Evolutionary conservation across 208 protist species (phyloP).

Genomic region (Trypanosoma lewisi): DNA sequence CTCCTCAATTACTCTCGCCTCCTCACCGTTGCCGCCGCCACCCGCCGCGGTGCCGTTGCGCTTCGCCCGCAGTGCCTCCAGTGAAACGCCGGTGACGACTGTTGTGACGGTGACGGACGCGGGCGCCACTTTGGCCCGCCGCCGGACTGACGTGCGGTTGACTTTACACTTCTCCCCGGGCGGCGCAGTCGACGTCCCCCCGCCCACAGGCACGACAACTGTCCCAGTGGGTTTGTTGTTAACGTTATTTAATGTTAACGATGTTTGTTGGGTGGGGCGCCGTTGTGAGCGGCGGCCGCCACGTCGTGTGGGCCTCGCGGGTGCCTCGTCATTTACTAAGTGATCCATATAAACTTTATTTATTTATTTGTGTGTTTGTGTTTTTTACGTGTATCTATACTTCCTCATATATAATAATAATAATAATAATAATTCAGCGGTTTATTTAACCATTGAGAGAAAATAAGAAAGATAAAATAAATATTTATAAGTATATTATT

Average conservation of each 20-base stretch:
- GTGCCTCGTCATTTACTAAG: background rate
- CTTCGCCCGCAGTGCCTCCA: conserved; percentile 26
- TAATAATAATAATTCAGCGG: too few relatives aligned
- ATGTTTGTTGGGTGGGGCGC: conserved; percentile 12
- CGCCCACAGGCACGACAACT: conserved; percentile 15
- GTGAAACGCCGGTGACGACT: conserved; percentile 25
- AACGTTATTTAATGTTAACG: conserved; percentile 1
- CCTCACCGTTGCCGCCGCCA: background rate
- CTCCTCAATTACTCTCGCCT: conserved; percentile 25
- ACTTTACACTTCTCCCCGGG: conserved; percentile 3
- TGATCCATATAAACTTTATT: background rate
- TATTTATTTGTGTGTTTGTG: background rate
- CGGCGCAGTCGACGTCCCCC: conserved; percentile 1
- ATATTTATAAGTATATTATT: too few relatives aligned
- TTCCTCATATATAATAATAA: too few relatives aligned
- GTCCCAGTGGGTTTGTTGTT: conserved; percentile 11
- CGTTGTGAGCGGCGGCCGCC: conserved; percentile 13
- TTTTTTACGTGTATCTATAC: too few relatives aligned
- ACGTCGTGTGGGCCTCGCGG: conserved; percentile 19
- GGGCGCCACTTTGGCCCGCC: conserved; percentile 18
- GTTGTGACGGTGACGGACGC: conserved; percentile 35
- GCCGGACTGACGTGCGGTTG: conserved; percentile 22
- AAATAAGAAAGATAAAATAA: too few relatives aligned
- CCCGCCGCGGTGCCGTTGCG: conserved; percentile 25
- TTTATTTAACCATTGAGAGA: too few relatives aligned